Evolutionary conservation across 2,329 filamentous ascomycete species (phyloP).

Genomic region (Botrytis elliptica): DNA sequence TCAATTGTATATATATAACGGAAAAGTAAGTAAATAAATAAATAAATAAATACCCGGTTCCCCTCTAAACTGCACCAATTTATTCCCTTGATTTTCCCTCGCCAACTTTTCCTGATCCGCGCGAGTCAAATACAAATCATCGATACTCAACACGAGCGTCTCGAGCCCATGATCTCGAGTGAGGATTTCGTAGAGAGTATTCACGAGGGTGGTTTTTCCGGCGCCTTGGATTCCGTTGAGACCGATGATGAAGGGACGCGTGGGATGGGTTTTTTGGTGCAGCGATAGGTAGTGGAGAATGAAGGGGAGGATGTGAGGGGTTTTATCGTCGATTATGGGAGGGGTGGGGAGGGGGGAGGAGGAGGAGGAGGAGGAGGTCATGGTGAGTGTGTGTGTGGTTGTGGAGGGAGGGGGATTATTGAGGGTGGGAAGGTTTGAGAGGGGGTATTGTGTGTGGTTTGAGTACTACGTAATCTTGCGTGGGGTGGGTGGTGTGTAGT

Average conservation of each 20-base stretch:
- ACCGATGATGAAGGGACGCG: slow-evolving; percentile 74
- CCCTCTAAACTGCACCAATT: slow-evolving; percentile 63
- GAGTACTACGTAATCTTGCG: too few species aligned
- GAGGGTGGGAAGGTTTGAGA: not conserved
- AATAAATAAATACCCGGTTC: slow-evolving; percentile 52
- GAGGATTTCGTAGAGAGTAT: slow-evolving; percentile 57
- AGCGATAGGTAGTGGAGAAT: slow-evolving; percentile 59
- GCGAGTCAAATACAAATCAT: slow-evolving; percentile 69
- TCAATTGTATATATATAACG: too few species aligned
- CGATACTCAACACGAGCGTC: slow-evolving; percentile 61
- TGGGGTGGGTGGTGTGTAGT: too few species aligned
- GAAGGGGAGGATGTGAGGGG: slow-evolving; percentile 73
- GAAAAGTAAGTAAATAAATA: too few species aligned
- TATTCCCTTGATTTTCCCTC: slow-evolving; percentile 53
- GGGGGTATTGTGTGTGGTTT: too few species aligned
- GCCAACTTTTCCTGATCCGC: slow-evolving; percentile 54
- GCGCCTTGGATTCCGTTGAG: slow-evolving; percentile 90
- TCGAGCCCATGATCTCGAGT: slow-evolving; percentile 51
- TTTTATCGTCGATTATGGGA: slow-evolving; percentile 72
- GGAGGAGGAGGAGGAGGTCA: not conserved
- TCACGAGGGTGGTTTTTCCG: slow-evolving; percentile 86
- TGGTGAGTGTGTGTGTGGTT: not conserved
- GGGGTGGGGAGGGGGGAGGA: not conserved
- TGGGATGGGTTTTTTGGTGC: slow-evolving; percentile 45
- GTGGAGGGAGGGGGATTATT: not conserved